A percentile compares a stretch with the other conserved stretches of the same genome.
These are phyloP conservation scores for Hanseniaspora gamundiae DNA, from an alignment of 1,139 yeast species.

Conservation along the genomic window DNA sequence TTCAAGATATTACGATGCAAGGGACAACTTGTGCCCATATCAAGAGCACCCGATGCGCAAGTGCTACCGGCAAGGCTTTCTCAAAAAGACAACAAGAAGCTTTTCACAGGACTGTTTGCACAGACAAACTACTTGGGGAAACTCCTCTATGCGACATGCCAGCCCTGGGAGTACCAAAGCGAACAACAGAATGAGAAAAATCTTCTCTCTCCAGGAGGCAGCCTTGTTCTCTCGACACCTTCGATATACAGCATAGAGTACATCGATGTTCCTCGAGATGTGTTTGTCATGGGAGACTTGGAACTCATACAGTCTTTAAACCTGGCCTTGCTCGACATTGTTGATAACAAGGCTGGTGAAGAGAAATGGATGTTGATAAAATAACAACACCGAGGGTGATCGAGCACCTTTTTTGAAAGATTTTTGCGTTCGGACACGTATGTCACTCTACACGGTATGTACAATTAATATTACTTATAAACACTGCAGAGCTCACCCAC, in stretches of 20 bases:
- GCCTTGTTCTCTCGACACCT: no score
- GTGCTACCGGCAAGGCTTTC: no score
- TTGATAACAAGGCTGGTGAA: not conserved
- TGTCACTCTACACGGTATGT: no score
- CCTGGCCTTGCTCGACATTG: not conserved
- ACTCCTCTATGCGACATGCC: not conserved
- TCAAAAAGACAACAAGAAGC: no score
- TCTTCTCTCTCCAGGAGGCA: no score
- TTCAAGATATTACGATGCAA: not conserved
- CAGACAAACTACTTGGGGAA: not conserved
- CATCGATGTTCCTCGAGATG: not conserved
- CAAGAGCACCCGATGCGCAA: no score
- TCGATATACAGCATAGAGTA: not conserved
- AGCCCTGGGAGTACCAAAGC: not conserved
- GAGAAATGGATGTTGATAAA: conserved; percentile 1
- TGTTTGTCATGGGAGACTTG: not conserved
- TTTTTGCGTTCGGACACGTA: no score
- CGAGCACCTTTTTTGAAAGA: no score
- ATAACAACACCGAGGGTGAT: no score
- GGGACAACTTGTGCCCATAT: not conserved
- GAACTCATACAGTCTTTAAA: not conserved
- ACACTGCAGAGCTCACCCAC: not conserved
- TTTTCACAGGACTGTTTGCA: not conserved
- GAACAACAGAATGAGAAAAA: no score
- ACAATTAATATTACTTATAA: no score